These are phyloP conservation scores for Aspergillus ellipticus DNA, from an alignment of 495 filamentous ascomycete species.

Conservation along the genomic window DNA sequence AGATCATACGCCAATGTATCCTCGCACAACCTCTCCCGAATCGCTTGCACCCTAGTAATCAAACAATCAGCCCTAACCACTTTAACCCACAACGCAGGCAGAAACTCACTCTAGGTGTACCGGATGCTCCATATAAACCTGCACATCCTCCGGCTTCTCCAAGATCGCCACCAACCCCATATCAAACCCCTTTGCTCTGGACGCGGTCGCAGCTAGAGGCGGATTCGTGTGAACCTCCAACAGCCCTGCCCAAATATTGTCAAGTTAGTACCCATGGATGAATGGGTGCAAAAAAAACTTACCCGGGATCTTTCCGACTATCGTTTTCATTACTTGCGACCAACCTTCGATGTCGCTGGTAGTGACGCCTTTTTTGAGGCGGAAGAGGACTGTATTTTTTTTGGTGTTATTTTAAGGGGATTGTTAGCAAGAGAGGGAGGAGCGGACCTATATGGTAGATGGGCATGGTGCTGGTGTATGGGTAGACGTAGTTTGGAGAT, in stretches of 20 bases:
- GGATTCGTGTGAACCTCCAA: constrained; percentile 26
- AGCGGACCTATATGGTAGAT: constrained; percentile 25
- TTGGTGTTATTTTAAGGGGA: constrained; percentile 8
- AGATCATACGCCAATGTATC: constrained; percentile 46
- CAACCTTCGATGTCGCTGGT: constrained; percentile 28
- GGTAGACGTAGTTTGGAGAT: no score
- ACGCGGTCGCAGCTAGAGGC: constrained; percentile 36
- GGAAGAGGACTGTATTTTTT: constrained; percentile 36
- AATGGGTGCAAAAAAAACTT: no score
- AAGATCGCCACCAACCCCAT: constrained; percentile 43
- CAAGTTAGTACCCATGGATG: background rate
- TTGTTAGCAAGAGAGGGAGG: background rate
- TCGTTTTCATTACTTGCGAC: constrained; percentile 24
- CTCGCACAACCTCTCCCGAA: constrained; percentile 42
- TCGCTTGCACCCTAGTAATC: constrained; percentile 30
- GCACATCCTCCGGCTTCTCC: constrained; percentile 34
- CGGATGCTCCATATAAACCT: constrained; percentile 35
- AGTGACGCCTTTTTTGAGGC: constrained; percentile 37
- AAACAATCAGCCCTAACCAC: background rate
- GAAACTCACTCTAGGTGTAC: constrained; percentile 37
- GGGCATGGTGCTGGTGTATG: constrained; percentile 14
- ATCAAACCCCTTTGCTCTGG: constrained; percentile 40
- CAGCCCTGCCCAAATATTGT: constrained; percentile 22
- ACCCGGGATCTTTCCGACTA: constrained; percentile 35
- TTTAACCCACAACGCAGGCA: background rate